phyloP scores from a whole-genome alignment of 179 eudicot species.

The Silene noctiflora region DNA sequence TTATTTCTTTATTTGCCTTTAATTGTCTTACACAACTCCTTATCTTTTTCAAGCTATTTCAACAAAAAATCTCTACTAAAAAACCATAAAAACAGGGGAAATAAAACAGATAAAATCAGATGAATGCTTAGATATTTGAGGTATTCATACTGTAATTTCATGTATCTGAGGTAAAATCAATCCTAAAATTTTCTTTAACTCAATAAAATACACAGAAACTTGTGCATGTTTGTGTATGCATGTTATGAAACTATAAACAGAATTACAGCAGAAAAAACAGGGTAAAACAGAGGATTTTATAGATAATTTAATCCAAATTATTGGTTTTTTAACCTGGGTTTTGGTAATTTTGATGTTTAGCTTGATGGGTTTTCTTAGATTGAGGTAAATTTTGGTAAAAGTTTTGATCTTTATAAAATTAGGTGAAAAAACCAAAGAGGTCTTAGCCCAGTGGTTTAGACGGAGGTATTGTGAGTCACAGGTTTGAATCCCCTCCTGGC shows the following conservation, averaged over 20 bases:
- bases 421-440: constrained; percentile 13
- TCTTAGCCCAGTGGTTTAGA: no score
- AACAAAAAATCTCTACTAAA: neutral
- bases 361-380: constrained; percentile 11
- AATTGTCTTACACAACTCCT: neutral
- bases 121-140: neutral
- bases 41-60: constrained; percentile 12
- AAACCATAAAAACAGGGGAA: neutral
- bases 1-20: neutral
- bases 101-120: constrained; percentile 9
- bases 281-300: neutral
- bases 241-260: neutral
- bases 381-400: neutral
- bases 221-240: constrained; percentile 5
- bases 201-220: neutral
- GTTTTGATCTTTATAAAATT: neutral
- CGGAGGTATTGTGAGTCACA: no score
- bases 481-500: no score
- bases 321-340: neutral
- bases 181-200: neutral
- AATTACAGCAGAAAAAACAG: neutral
- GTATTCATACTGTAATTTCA: neutral
- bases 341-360: neutral
- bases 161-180: neutral
- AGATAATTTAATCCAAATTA: neutral